Evolutionary conservation across 768 basidiomycete species (phyloP).

Genomic region (Russula emetica): DNA sequence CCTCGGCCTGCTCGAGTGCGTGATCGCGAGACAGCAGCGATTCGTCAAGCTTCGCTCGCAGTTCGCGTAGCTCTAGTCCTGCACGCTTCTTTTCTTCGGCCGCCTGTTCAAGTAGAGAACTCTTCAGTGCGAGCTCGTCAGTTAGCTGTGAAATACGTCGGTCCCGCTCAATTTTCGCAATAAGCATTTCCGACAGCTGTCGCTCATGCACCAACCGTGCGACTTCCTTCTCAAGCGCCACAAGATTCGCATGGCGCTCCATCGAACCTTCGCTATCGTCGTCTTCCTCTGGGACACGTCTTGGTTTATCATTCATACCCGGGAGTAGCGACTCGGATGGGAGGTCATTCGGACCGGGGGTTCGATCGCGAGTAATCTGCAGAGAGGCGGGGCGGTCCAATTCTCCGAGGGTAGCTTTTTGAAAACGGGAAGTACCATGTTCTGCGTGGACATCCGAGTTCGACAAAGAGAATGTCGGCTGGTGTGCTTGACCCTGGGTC

Average conservation of each 20-base stretch:
- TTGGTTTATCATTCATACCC: conserved; percentile 27
- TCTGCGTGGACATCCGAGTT: too few relatives aligned
- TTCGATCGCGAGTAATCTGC: too few relatives aligned
- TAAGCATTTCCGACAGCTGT: conserved; percentile 55
- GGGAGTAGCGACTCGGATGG: conserved; percentile 35
- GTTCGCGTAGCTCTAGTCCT: too few relatives aligned
- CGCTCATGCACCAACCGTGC: conserved; percentile 58
- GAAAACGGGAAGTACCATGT: conserved; percentile 26
- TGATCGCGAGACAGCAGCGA: conserved; percentile 60
- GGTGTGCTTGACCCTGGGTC: background rate
- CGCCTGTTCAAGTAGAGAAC: conserved; percentile 61
- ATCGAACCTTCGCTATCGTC: conserved; percentile 46
- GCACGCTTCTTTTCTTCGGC: too few relatives aligned
- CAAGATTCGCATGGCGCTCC: conserved; percentile 69
- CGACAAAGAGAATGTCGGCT: too few relatives aligned
- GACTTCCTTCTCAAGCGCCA: conserved; percentile 55
- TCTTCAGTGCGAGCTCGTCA: conserved; percentile 66
- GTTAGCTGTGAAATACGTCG: conserved; percentile 65
- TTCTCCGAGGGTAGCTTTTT: conserved; percentile 28
- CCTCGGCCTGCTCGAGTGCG: conserved; percentile 65
- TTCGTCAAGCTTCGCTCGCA: conserved; percentile 48
- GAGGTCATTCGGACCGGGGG: conserved; percentile 40
- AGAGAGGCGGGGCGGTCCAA: conserved; percentile 24
- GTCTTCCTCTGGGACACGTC: conserved; percentile 47
- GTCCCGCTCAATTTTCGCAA: conserved; percentile 42